Conservation (phyloP, 1,139 yeast genomes). For the Lodderomyces metapsilosis region DNA sequence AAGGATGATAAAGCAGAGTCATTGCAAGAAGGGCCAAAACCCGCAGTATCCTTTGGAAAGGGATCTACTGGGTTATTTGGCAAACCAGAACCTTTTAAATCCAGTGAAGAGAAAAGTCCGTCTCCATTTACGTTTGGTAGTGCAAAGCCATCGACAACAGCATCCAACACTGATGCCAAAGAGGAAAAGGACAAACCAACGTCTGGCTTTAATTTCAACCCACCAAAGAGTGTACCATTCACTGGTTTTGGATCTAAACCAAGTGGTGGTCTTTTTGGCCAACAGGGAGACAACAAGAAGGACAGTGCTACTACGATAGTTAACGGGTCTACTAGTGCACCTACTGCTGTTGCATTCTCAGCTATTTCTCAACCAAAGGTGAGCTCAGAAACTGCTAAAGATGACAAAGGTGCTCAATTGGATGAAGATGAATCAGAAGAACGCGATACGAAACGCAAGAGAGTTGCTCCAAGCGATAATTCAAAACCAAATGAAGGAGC, state of each 20-base stretch:
- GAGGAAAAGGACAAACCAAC: neutral
- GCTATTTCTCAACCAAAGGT: neutral
- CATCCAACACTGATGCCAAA: neutral
- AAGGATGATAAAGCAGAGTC: neutral
- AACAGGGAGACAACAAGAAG: neutral
- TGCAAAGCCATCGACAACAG: neutral
- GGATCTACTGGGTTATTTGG: neutral
- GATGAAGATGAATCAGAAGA: neutral
- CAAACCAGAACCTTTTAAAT: slow-evolving; percentile 6
- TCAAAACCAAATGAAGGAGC: neutral
- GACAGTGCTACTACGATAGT: neutral
- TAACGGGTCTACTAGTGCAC: slow-evolving; percentile 1
- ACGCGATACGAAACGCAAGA: neutral
- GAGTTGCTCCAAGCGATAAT: neutral
- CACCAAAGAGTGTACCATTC: neutral
- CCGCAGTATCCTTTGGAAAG: slow-evolving; percentile 6
- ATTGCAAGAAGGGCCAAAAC: slow-evolving; percentile 4
- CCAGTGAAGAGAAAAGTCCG: neutral
- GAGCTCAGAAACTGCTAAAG: neutral
- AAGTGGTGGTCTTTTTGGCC: neutral
- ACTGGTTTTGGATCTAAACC: neutral
- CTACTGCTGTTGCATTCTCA: neutral
- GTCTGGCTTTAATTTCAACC: neutral
- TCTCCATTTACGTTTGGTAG: neutral
- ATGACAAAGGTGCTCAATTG: neutral